Evolutionary conservation across 768 basidiomycete species (phyloP).

Genomic region (Clitopilus passeckerianus): DNA sequence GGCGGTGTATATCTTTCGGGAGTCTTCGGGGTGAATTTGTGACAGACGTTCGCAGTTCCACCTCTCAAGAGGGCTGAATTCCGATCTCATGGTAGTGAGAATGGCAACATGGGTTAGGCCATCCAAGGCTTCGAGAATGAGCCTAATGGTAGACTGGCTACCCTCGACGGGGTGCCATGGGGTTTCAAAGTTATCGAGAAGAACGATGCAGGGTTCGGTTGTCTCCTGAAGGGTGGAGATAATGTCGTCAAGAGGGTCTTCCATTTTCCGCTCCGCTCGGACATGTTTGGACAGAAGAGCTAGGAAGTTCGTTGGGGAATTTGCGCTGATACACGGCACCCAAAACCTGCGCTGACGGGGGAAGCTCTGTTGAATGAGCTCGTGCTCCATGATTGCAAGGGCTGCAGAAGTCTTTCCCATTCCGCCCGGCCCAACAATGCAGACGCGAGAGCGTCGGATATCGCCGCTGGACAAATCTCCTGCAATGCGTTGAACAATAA

Average conservation of each 20-base stretch:
- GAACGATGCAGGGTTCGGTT: conserved; percentile 20
- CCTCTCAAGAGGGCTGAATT: conserved; percentile 18
- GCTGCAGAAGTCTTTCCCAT: conserved; percentile 35
- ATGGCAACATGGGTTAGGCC: conserved; percentile 21
- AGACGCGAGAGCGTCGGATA: conserved; percentile 4
- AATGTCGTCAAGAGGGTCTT: conserved; percentile 14
- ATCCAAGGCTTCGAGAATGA: conserved; percentile 19
- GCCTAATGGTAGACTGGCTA: conserved; percentile 15
- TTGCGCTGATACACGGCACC: conserved; percentile 28
- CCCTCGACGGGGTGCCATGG: conserved; percentile 23
- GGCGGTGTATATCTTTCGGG: conserved; percentile 14
- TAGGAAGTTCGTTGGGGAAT: conserved; percentile 15
- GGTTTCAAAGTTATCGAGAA: conserved; percentile 38
- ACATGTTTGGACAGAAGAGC: conserved; percentile 16
- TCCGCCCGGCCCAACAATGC: conserved; percentile 26
- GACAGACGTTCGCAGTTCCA: neutral
- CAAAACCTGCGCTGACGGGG: conserved; percentile 17
- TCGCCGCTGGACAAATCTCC: neutral
- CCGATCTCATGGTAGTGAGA: conserved; percentile 28
- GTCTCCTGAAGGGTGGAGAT: conserved; percentile 16
- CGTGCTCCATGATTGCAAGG: conserved; percentile 22
- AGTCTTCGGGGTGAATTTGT: conserved; percentile 12
- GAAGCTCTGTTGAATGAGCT: conserved; percentile 16
- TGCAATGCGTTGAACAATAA: neutral
- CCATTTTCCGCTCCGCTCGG: conserved; percentile 13